Conservation (phyloP, 2,329 filamentous ascomycete genomes). For the Sporothrix euskadiensis region DNA sequence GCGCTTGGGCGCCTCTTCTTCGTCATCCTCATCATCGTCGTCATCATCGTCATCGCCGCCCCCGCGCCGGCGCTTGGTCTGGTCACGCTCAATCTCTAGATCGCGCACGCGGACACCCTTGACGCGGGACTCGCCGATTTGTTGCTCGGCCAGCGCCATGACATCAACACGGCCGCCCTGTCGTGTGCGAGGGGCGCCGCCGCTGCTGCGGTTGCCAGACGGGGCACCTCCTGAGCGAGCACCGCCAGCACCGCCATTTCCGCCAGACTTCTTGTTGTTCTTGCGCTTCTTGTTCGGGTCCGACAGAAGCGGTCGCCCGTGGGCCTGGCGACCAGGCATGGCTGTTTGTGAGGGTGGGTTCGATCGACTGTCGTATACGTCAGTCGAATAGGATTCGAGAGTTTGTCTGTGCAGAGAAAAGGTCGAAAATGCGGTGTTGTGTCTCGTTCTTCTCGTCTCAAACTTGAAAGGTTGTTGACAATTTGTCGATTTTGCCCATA, state of each 20-base stretch:
- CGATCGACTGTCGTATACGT: background rate
- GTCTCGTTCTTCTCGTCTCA: background rate
- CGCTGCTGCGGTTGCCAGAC: background rate
- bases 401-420: background rate
- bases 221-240: conserved; percentile 1
- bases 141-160: conserved; percentile 58
- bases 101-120: conserved; percentile 47
- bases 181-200: conserved; percentile 43
- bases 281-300: conserved; percentile 38
- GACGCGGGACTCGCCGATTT: conserved; percentile 46
- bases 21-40: conserved; percentile 59
- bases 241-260: background rate
- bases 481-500: background rate
- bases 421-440: background rate
- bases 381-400: background rate
- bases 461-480: background rate
- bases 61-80: conserved; percentile 47
- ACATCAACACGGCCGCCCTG: conserved; percentile 53
- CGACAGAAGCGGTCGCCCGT: conserved; percentile 54
- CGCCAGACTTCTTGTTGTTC: conserved; percentile 37
- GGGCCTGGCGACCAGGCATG: conserved; percentile 62
- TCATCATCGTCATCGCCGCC: conserved; percentile 50
- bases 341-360: background rate
- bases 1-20: conserved; percentile 54
- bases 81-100: conserved; percentile 52